phyloP scores from a whole-genome alignment of 2,329 filamentous ascomycete species.

The Colletotrichum lini region DNA sequence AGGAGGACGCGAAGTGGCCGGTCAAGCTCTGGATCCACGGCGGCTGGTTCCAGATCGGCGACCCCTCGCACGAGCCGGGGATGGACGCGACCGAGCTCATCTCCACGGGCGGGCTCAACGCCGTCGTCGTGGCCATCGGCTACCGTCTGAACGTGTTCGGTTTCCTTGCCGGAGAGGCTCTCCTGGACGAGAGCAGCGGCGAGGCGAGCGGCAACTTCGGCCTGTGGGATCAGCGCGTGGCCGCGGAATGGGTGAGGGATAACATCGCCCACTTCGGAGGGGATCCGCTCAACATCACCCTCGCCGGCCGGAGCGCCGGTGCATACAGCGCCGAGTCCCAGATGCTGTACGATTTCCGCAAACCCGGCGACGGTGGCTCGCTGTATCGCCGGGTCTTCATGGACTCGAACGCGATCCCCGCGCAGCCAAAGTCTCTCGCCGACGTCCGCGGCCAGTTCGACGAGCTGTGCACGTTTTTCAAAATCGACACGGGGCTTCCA shows the following conservation, averaged over 20 bases:
- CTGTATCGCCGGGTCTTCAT: constrained; percentile 57
- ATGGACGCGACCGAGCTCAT: constrained; percentile 62
- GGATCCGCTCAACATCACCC: constrained; percentile 55
- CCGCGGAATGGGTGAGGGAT: constrained; percentile 63
- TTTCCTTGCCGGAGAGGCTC: constrained; percentile 59
- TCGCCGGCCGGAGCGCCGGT: constrained; percentile 62
- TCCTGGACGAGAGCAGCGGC: constrained; percentile 47
- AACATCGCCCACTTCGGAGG: constrained; percentile 65
- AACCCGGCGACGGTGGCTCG: constrained; percentile 33
- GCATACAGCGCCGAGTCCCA: constrained; percentile 60
- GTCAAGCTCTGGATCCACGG: constrained; percentile 61
- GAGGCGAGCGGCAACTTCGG: constrained; percentile 53
- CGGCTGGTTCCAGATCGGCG: constrained; percentile 64
- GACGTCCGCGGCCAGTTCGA: constrained; percentile 59
- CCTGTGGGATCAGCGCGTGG: constrained; percentile 64
- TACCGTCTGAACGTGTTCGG: constrained; percentile 65
- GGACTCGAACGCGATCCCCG: constrained; percentile 61
- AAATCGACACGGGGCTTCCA: constrained; percentile 45
- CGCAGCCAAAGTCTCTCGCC: constrained; percentile 56
- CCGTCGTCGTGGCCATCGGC: constrained; percentile 61
- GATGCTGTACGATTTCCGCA: constrained; percentile 54
- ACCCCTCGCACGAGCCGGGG: constrained; percentile 57
- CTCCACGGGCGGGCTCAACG: constrained; percentile 52
- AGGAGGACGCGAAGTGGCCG: constrained; percentile 50
- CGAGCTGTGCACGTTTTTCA: constrained; percentile 56